Percentiles rank a stretch among this genome's conserved stretches.
Conservation (phyloP, 495 filamentous ascomycete species). For the Daldinia concentrica region DNA sequence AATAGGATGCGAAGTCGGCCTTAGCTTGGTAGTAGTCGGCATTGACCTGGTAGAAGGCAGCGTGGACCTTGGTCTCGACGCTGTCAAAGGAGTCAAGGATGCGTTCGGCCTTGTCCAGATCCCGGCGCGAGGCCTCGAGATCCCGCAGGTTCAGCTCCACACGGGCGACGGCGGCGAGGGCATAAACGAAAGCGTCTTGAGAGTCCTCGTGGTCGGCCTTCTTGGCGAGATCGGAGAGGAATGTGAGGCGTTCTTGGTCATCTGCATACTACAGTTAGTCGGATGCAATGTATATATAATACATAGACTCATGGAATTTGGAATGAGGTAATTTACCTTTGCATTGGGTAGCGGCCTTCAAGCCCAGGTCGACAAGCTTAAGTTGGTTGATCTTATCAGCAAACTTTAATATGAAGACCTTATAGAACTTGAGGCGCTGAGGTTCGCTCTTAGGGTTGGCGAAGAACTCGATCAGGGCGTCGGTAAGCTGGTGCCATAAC, state of each 20-base stretch:
- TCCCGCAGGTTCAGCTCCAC: slow-evolving; percentile 83
- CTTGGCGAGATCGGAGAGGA: slow-evolving; percentile 82
- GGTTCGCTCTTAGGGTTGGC: slow-evolving; percentile 77
- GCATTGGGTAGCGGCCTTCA: slow-evolving; percentile 87
- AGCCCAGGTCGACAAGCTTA: slow-evolving; percentile 89
- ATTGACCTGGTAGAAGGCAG: slow-evolving; percentile 94
- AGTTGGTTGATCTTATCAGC: slow-evolving; percentile 98
- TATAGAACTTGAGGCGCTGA: slow-evolving; percentile 89
- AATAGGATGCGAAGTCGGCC: slow-evolving; percentile 91
- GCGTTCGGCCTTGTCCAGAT: slow-evolving; percentile 85
- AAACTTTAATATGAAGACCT: slow-evolving; percentile 94
- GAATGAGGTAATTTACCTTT: slow-evolving; percentile 64
- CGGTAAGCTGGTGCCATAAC: slow-evolving; percentile 98
- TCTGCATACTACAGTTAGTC: slow-evolving; percentile 51
- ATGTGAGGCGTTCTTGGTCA: slow-evolving; percentile 84
- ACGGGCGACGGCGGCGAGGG: slow-evolving; percentile 86
- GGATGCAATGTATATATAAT: slow-evolving; percentile 44
- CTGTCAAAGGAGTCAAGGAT: slow-evolving; percentile 92
- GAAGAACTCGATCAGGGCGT: slow-evolving; percentile 89
- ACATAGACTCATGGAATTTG: background rate
- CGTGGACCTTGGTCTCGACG: slow-evolving; percentile 95
- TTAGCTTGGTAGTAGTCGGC: slow-evolving; percentile 95
- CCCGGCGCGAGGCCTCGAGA: slow-evolving; percentile 78
- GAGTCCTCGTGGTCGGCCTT: slow-evolving; percentile 92
- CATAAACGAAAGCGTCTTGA: slow-evolving; percentile 97